Base-by-base conservation (phyloP, 2,329 filamentous ascomycete species). In the Penicillium psychrosexuale region DNA sequence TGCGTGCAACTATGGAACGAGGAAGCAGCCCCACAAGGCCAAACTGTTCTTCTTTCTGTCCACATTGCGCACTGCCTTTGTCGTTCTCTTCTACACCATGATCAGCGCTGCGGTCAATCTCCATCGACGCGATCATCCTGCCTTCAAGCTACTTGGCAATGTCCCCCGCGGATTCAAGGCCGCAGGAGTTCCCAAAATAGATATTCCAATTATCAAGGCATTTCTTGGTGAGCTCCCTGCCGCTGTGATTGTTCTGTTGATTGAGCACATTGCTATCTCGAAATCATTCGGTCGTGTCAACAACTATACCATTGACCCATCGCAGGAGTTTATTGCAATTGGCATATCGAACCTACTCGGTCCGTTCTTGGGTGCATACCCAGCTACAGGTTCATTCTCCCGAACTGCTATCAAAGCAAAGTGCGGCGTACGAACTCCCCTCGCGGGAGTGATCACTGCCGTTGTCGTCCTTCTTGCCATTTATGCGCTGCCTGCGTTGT, bases 321-420 rank as follows among this genome's bases (percentile, higher is more conserved):
- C 91, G 0, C 92, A 97, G 71, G 92, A 97, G 72, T 82, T 97
- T 75, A 89, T 97, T 46, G 91, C 91, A n/a, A 95, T 97, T 60
- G 92, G 92, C 58, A 83, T 96, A 36, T 89, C 88, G 24, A 97
- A 96, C 68, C 79, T 96, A 19, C 79, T 96, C 9, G 91, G 89
- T 0, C 91, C 92, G 1, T 96, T 97, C 75, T 79, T 97, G 1
- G 92, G 92, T 38, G 92, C 82, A 2, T 97, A 94, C 69, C 89
- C 92, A 30, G 88, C 90, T 0, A 97, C 92, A 1, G 92, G 92
- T 1, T 96, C 92, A 3, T 97, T 97, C 79, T 94, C 89, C 37
- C 85, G 92, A 59, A 96, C 92, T 24, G 91, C 92, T 47, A 96
- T 97, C 76, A 93, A 96, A 72, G 92, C 91, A 5, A 97, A 96